These are phyloP conservation scores for Colletotrichum tofieldiae DNA, from an alignment of 2,329 filamentous ascomycete species.

Conservation along the genomic window DNA sequence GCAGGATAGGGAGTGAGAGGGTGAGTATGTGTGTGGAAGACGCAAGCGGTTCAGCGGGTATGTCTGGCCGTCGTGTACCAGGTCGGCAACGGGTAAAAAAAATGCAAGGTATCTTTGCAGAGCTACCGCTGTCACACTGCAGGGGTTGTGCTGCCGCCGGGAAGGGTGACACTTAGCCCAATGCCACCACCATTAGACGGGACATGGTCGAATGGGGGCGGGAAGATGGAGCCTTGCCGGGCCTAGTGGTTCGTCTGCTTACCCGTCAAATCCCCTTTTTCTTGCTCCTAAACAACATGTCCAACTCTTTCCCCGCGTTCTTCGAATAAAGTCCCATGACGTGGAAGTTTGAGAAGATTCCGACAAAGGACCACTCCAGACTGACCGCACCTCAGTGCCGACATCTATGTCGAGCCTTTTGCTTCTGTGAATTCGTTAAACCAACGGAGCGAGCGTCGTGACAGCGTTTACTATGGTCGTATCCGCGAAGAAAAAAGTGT, in stretches of 20 bases:
- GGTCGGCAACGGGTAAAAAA: constrained; percentile 20
- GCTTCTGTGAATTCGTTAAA: not conserved
- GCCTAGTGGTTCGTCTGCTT: constrained; percentile 37
- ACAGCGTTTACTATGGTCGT: constrained; percentile 17
- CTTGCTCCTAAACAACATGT: constrained; percentile 33
- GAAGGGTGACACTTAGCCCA: constrained; percentile 30
- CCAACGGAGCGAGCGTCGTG: constrained; percentile 13
- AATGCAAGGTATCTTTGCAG: constrained; percentile 30
- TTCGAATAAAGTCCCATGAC: constrained; percentile 2
- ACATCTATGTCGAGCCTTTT: not conserved
- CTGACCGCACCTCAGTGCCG: not conserved
- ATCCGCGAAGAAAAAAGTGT: constrained; percentile 45
- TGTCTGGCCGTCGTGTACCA: constrained; percentile 14
- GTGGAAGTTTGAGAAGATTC: constrained; percentile 6
- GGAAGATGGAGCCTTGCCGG: constrained; percentile 37
- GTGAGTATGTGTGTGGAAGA: not conserved
- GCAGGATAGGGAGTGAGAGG: not conserved
- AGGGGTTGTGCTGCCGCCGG: constrained; percentile 29
- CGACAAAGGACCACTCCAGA: constrained; percentile 5
- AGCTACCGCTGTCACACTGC: constrained; percentile 27
- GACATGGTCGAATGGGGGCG: constrained; percentile 30
- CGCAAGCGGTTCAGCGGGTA: constrained; percentile 31
- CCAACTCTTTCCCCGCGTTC: constrained; percentile 33
- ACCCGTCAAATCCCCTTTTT: constrained; percentile 28
- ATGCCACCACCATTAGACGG: constrained; percentile 20